Percentiles rank a stretch among this genome's conserved stretches.
Conservation (phyloP, 495 filamentous ascomycete species). For the Parathielavia hyrcaniae region DNA sequence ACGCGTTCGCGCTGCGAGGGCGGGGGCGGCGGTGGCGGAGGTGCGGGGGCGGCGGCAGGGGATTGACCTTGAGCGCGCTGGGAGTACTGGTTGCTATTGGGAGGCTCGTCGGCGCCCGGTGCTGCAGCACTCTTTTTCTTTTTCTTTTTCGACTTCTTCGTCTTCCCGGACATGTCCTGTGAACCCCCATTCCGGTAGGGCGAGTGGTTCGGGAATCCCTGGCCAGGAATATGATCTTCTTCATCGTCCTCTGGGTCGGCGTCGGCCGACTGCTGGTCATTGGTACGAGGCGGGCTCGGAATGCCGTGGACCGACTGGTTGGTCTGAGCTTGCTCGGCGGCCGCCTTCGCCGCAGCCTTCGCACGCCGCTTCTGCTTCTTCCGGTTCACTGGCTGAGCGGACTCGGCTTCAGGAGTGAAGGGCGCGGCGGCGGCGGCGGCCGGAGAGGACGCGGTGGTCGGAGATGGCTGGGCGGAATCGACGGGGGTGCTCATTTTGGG, state of each 20-base stretch:
- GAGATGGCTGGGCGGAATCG: conserved; percentile 48
- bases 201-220: conserved; percentile 5
- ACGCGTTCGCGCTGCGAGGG: conserved; percentile 30
- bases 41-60: conserved; percentile 11
- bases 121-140: conserved; percentile 40
- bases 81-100: conserved; percentile 13
- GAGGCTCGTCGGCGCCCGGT: conserved; percentile 12
- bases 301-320: conserved; percentile 35
- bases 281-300: conserved; percentile 33
- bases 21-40: conserved; percentile 20
- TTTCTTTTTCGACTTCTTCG: conserved; percentile 62
- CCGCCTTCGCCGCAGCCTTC: conserved; percentile 69
- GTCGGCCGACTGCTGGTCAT: conserved; percentile 28
- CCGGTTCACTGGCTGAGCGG: conserved; percentile 59
- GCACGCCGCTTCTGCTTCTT: conserved; percentile 87
- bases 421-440: conserved; percentile 25
- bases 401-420: conserved; percentile 29
- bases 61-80: conserved; percentile 14
- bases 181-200: conserved; percentile 17
- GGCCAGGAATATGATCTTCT: conserved; percentile 13
- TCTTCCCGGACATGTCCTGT: conserved; percentile 23
- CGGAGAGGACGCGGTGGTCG: conserved; percentile 34
- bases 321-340: conserved; percentile 33
- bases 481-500: conserved; percentile 50
- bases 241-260: conserved; percentile 31